These are phyloP conservation scores for Kondoa malvinella DNA, from an alignment of 768 basidiomycete genomes.

Conservation along the genomic window DNA sequence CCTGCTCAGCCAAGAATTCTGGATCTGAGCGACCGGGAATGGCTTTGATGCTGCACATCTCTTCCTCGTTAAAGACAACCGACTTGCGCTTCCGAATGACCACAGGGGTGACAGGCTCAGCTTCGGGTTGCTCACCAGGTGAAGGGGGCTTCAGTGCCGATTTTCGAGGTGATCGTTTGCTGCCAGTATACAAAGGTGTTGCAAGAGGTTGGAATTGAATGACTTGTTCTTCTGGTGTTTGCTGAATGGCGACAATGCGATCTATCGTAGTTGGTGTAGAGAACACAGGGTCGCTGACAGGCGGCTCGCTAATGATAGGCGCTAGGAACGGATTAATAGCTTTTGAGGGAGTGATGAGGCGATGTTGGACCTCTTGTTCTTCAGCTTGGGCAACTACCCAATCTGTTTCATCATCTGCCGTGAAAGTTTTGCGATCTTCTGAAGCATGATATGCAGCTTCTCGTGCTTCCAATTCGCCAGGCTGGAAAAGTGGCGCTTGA, in stretches of 20 bases:
- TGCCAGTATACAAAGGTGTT: neutral
- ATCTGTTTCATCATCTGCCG: neutral
- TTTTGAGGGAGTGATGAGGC: neutral
- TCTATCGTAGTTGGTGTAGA: neutral
- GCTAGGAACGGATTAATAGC: neutral
- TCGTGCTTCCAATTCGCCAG: neutral
- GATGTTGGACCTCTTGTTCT: neutral
- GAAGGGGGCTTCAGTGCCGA: constrained; percentile 2
- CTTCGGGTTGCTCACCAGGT: neutral
- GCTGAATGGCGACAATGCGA: neutral
- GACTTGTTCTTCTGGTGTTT: neutral
- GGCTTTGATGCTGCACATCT: neutral
- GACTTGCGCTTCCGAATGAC: neutral
- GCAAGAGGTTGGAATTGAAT: neutral
- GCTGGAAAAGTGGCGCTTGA: neutral
- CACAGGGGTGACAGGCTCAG: neutral
- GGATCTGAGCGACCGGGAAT: neutral
- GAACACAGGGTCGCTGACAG: neutral
- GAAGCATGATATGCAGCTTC: neutral
- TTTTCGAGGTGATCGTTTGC: constrained; percentile 5
- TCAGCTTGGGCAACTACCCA: neutral
- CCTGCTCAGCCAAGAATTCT: constrained; percentile 7
- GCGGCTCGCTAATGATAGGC: neutral
- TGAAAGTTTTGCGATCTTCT: neutral
- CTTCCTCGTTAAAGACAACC: neutral